These are phyloP conservation scores for Sugiyamaella grinbergsii DNA, from an alignment of 1,139 yeast species.

Conservation along the genomic window DNA sequence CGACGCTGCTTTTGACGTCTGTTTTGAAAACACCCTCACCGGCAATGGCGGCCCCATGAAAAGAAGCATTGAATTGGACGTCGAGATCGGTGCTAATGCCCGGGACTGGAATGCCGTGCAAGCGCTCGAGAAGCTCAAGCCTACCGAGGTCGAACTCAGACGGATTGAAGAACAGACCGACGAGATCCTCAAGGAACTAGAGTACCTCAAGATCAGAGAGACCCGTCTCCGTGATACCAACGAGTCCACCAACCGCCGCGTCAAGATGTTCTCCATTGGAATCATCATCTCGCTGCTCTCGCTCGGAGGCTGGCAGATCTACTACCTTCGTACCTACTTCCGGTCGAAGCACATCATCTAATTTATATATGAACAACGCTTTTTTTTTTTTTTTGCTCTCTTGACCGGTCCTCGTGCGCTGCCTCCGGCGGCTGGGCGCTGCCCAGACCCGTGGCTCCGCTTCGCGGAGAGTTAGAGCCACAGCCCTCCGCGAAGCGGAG, in stretches of 20 bases:
- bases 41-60: constrained; percentile 34
- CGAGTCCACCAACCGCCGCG: constrained; percentile 83
- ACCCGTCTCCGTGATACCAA: constrained; percentile 93
- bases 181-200: constrained; percentile 76
- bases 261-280: constrained; percentile 76
- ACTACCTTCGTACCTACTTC: constrained; percentile 89
- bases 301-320: constrained; percentile 89
- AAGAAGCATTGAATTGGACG: constrained; percentile 76
- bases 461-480: too few relatives aligned
- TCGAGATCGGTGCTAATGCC: constrained; percentile 95
- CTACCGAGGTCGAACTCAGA: constrained; percentile 85
- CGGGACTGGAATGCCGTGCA: constrained; percentile 97
- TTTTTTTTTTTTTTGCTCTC: not conserved
- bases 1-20: constrained; percentile 84
- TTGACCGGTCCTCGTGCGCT: constrained; percentile 10
- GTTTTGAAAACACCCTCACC: constrained; percentile 70
- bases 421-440: constrained; percentile 13
- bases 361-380: constrained; percentile 23
- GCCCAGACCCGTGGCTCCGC: constrained; percentile 4
- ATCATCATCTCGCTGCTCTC: constrained; percentile 69
- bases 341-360: constrained; percentile 90
- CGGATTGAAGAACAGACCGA: constrained; percentile 78
- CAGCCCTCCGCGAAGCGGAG: too few relatives aligned
- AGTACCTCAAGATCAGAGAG: constrained; percentile 83
- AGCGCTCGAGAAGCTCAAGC: constrained; percentile 89